These are phyloP conservation scores for Emmonsiellopsis sp. DNA, from an alignment of 2,329 filamentous ascomycete genomes.

Conservation along the genomic window DNA sequence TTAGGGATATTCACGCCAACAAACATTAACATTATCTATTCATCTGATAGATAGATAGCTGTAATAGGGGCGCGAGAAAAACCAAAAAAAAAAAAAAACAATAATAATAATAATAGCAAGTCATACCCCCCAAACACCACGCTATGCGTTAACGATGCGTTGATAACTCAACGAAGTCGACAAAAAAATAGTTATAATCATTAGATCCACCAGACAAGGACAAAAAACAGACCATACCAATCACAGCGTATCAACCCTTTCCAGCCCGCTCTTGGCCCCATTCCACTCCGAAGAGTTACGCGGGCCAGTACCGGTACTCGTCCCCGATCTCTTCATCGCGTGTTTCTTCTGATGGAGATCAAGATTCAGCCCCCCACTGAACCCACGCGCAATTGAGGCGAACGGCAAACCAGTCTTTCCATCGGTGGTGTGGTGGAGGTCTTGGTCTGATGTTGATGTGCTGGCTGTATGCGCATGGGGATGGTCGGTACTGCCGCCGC, in stretches of 20 bases:
- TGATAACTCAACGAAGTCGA: not conserved
- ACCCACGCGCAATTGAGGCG: slow-evolving; percentile 30
- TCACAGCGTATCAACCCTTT: slow-evolving; percentile 5
- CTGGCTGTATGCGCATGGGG: not conserved
- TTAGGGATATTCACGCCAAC: too few species aligned
- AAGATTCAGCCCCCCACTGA: slow-evolving; percentile 33
- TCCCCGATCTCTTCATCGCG: slow-evolving; percentile 14
- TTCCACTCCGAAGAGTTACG: not conserved
- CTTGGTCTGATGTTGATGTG: slow-evolving; percentile 9
- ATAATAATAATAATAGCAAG: too few species aligned
- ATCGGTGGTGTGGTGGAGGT: slow-evolving; percentile 22
- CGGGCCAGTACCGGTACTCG: not conserved
- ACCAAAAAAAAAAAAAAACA: too few species aligned
- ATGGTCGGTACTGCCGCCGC: too few species aligned
- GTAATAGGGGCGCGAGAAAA: too few species aligned
- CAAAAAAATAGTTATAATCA: not conserved
- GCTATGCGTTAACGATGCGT: not conserved
- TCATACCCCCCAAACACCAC: not conserved
- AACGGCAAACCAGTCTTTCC: slow-evolving; percentile 29
- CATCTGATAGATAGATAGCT: too few species aligned
- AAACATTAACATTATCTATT: too few species aligned
- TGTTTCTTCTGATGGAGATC: slow-evolving; percentile 27
- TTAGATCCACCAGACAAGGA: not conserved
- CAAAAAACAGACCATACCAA: not conserved
- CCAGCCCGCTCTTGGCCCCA: not conserved